Evolutionary conservation across 1,284 basidiomycete genomes (phyloP).

Genomic region (Exobasidium cylindrosporum): DNA sequence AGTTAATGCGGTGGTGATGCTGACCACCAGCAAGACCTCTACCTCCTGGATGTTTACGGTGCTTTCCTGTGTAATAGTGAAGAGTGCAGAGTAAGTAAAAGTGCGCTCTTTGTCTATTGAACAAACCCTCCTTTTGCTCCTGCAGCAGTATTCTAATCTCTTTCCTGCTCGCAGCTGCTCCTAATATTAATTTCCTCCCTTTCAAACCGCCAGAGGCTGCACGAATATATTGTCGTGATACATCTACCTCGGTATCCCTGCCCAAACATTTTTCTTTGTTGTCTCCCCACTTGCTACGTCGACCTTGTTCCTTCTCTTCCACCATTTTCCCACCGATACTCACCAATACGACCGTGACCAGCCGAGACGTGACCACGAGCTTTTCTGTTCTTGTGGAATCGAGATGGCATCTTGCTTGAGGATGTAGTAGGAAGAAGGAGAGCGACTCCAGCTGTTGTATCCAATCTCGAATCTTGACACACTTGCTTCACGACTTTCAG

Average conservation of each 20-base stretch:
- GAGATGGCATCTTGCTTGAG: constrained; percentile 75
- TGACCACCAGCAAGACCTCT: constrained; percentile 99
- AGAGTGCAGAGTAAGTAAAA: constrained; percentile 1
- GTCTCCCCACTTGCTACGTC: not conserved
- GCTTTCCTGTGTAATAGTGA: constrained; percentile 65
- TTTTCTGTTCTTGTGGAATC: constrained; percentile 92
- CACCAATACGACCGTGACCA: constrained; percentile 83
- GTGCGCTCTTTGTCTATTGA: too few species aligned
- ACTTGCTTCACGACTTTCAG: too few species aligned
- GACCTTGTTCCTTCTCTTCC: constrained; percentile 4
- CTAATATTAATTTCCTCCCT: too few species aligned
- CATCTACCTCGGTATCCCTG: not conserved
- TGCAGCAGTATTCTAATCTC: too few species aligned
- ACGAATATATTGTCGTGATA: not conserved
- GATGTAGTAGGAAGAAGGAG: constrained; percentile 3
- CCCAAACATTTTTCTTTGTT: not conserved
- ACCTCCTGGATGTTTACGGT: constrained; percentile 99
- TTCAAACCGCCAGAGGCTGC: too few species aligned
- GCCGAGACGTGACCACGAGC: constrained; percentile 84
- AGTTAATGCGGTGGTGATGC: constrained; percentile 85
- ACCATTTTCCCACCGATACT: constrained; percentile 8
- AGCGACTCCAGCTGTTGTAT: too few species aligned
- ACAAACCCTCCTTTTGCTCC: too few species aligned
- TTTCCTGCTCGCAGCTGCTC: too few species aligned
- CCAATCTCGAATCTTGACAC: too few species aligned